Evolutionary conservation across 768 basidiomycete genomes (phyloP).

Genomic region (Russula compacta): DNA sequence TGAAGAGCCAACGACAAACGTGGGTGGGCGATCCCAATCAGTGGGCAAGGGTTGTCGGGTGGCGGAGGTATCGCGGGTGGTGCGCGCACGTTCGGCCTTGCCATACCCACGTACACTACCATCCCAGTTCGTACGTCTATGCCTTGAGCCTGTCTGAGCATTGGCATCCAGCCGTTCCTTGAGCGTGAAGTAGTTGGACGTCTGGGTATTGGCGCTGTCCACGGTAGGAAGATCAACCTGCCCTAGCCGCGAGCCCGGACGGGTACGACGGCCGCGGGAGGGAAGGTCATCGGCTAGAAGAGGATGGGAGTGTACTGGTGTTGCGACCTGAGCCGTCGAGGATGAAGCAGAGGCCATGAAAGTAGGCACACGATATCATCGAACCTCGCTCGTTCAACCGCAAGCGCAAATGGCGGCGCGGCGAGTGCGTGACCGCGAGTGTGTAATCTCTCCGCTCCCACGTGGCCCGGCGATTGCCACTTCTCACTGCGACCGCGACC

Average conservation of each 20-base stretch:
- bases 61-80: conserved; percentile 28
- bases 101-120: conserved; percentile 51
- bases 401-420: no score
- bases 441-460: background rate
- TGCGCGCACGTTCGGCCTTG: conserved; percentile 30
- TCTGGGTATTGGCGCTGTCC: conserved; percentile 23
- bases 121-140: conserved; percentile 33
- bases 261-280: conserved; percentile 38
- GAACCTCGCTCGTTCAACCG: background rate
- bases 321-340: conserved; percentile 27
- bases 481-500: background rate
- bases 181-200: conserved; percentile 50
- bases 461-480: background rate
- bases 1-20: conserved; percentile 19
- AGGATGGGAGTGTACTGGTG: conserved; percentile 64
- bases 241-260: conserved; percentile 31
- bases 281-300: conserved; percentile 48
- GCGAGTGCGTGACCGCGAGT: background rate
- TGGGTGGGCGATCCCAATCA: conserved; percentile 29
- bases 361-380: conserved; percentile 4
- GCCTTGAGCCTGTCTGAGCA: conserved; percentile 24
- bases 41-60: conserved; percentile 30
- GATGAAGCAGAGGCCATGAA: conserved; percentile 21
- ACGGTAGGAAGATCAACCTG: conserved; percentile 24
- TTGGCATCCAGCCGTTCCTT: conserved; percentile 52